Evolutionary conservation across 768 basidiomycete genomes (phyloP).

Genomic region (Chalciporus piperatus): DNA sequence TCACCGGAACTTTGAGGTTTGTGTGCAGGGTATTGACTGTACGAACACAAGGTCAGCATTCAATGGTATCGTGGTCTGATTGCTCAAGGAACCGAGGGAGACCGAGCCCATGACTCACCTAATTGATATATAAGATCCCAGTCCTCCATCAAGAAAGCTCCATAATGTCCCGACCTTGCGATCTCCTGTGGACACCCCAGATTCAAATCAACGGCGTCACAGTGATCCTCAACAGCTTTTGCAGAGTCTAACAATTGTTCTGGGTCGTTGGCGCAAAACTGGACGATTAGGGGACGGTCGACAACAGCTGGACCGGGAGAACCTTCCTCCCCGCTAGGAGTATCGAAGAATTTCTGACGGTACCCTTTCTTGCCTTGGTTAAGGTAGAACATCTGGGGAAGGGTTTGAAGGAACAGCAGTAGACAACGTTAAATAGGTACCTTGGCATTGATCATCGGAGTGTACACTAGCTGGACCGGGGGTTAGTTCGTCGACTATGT

Average conservation of each 20-base stretch:
- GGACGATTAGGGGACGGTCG: conserved; percentile 86
- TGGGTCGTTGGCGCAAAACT: conserved; percentile 92
- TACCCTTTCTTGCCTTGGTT: conserved; percentile 39
- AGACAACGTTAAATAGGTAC: conserved; percentile 32
- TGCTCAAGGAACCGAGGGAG: neutral
- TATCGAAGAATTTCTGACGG: conserved; percentile 65
- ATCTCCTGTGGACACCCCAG: conserved; percentile 95
- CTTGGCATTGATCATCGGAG: conserved; percentile 98
- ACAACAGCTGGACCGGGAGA: conserved; percentile 11
- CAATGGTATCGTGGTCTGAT: neutral
- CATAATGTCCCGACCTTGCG: conserved; percentile 82
- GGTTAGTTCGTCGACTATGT: neutral
- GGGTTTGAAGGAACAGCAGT: neutral
- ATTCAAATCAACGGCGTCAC: conserved; percentile 95
- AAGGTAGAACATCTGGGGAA: conserved; percentile 59
- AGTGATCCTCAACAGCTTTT: conserved; percentile 66
- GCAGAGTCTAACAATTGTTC: conserved; percentile 78
- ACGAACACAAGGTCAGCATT: neutral
- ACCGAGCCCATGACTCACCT: conserved; percentile 44
- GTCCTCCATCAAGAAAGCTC: conserved; percentile 90
- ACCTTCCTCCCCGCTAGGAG: conserved; percentile 82
- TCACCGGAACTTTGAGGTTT: conserved; percentile 88
- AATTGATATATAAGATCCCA: conserved; percentile 86
- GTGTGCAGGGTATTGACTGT: conserved; percentile 83
- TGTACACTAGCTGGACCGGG: conserved; percentile 70